Base-by-base conservation (phyloP, 73 alveolate genomes). In the Paramecium sonneborni region DNA sequence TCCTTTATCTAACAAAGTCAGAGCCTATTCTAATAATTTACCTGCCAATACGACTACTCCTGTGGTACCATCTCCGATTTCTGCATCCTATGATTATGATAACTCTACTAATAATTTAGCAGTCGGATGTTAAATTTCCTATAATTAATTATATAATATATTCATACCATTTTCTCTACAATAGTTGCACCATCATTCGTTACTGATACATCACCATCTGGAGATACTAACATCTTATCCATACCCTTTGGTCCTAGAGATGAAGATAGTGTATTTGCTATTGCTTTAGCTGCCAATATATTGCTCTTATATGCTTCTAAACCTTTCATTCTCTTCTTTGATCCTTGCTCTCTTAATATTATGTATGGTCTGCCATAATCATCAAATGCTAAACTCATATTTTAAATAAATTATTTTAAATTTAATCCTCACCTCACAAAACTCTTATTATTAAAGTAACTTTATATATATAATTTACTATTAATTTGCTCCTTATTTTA, bases 161-260 rank as follows among this genome's bases (percentile, higher is more conserved):
- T 18, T 21, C 34, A 52, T 76, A 94, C 97, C 99, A 98, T 98
- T 92, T 97, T 94, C 56, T 98, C 99, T 52, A 98, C 92, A 84
- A 98, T 98, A 74, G 99, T 98, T 72, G 99, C 99, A 38, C 99
- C 99, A 92, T 98, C 99, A 88, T 98, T 98, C 84, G 99, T 98
- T 37, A 98, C 99, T 20, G 98, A 93, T 21, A 98, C 99, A 48
- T 98, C 99, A 67, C 99, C 99, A 90, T 96, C 99, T 28, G 98
- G 97, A 92, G 96, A 91, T 72, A 97, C 97, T 38, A 98, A 95
- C 99, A 98, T 98, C 97, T 98, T 98, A 94, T 98, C 99, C 99
- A 98, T 98, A 44, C 99, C 99, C 92, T 96, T 97, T 44, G 99
- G 99, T 5, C 99, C 99, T 92, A 98, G 96, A 70, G 99, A 97